Conservation (phyloP, 257 asterid genomes). For the Plantago elongata region DNA sequence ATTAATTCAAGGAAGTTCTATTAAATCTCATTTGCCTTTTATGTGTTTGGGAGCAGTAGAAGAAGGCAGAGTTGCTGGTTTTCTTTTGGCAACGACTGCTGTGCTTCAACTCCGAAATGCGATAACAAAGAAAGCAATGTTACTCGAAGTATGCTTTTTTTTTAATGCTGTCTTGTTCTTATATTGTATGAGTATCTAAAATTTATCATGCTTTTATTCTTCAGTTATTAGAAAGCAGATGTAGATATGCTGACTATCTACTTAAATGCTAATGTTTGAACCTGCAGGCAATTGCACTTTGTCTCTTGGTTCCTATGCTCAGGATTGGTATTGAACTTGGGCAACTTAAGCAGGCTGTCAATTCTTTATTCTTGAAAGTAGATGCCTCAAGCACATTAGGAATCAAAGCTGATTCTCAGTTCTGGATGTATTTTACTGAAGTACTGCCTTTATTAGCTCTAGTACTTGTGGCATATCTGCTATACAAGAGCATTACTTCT, state of each 20-base stretch:
- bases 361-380: slow-evolving; percentile 49
- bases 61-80: slow-evolving; percentile 91
- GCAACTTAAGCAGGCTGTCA: slow-evolving; percentile 58
- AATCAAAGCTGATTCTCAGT: slow-evolving; percentile 37
- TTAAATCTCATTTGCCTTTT: slow-evolving; percentile 16
- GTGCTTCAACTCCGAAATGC: slow-evolving; percentile 65
- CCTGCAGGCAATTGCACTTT: slow-evolving; percentile 63
- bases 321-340: slow-evolving; percentile 72
- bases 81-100: slow-evolving; percentile 89
- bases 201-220: slow-evolving; percentile 7
- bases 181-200: slow-evolving; percentile 5
- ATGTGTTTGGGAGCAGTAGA: slow-evolving; percentile 56
- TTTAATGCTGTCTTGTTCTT: not conserved
- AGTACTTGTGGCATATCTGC: slow-evolving; percentile 44
- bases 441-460: slow-evolving; percentile 58
- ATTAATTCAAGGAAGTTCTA: slow-evolving; percentile 9
- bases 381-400: slow-evolving; percentile 57
- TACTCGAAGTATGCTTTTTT: slow-evolving; percentile 45
- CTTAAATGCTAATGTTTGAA: slow-evolving; percentile 23
- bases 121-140: slow-evolving; percentile 46
- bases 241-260: slow-evolving; percentile 7
- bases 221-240: not conserved
- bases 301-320: slow-evolving; percentile 71
- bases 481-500: slow-evolving; percentile 45
- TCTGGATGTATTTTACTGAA: slow-evolving; percentile 51